A percentile compares a stretch with the other conserved stretches of the same genome.
Evolutionary conservation across 2,329 filamentous ascomycete genomes (phyloP).

Genomic region (Akanthomyces lecanii): DNA sequence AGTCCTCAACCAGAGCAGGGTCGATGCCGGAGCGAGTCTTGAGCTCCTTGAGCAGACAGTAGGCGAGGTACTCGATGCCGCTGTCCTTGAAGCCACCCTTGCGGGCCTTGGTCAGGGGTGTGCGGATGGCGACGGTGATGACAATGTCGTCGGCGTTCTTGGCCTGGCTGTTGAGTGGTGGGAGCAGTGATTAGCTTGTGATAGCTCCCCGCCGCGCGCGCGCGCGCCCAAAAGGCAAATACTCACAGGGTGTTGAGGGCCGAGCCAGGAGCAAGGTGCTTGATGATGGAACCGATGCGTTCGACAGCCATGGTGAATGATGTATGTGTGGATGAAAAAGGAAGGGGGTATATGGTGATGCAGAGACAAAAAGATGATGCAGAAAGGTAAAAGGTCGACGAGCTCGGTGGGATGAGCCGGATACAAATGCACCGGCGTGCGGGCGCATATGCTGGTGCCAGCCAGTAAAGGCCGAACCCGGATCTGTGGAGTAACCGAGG

Average conservation of each 20-base stretch:
- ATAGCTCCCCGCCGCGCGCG: not conserved
- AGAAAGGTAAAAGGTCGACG: not conserved
- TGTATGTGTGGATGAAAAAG: conserved; percentile 1
- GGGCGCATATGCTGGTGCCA: not conserved
- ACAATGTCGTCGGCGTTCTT: conserved; percentile 96
- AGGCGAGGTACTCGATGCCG: conserved; percentile 78
- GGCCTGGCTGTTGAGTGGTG: conserved; percentile 57
- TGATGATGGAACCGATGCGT: conserved; percentile 81
- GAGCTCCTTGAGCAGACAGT: conserved; percentile 75
- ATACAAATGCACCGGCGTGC: conserved; percentile 6
- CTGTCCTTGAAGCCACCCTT: conserved; percentile 98
- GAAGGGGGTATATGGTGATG: conserved; percentile 4
- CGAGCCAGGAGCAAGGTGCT: conserved; percentile 73
- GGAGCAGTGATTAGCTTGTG: conserved; percentile 14
- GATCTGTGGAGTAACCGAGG: conserved; percentile 31
- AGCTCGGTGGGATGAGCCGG: conserved; percentile 4
- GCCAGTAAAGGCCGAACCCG: conserved; percentile 11
- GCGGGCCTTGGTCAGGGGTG: conserved; percentile 78
- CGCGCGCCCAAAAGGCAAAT: not conserved
- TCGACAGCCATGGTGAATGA: conserved; percentile 68
- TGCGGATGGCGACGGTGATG: conserved; percentile 87
- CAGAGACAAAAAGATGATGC: conserved; percentile 5
- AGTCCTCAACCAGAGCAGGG: conserved; percentile 78
- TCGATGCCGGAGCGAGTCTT: conserved; percentile 70
- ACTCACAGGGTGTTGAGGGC: conserved; percentile 74